Evolutionary conservation across 352 stramenopile genomes (phyloP), one percentile per base, ranked within the genome.

Genomic region (Chloridella minuta): DNA sequence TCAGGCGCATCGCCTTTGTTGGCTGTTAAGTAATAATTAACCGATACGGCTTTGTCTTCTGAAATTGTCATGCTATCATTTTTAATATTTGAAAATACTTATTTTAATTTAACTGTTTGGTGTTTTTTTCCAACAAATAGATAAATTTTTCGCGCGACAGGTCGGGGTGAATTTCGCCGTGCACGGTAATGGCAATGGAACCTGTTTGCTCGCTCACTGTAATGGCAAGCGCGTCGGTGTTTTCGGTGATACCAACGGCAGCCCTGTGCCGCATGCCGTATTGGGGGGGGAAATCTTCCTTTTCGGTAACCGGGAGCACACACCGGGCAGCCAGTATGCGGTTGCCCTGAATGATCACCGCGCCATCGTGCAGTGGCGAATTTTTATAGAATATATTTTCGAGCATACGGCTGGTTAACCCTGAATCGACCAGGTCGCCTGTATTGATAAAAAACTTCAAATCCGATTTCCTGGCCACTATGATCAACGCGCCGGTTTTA

Each of bases 371-470:
- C n/a, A 66, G n/a, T 10, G 40, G 40, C 10, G 40, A 66, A n/a
- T 66, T 66, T 66, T 66, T 66, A n/a, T 66, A 66, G 40, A 66
- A 66, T 18, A 66, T 66, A 66, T 66, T 66, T n/a, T 66, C 40
- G 10, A 66, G n/a, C 40, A 66, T 66, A n/a, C 40, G 40, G n/a
- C 40, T 66, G 40, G 10, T 66, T 66, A 66, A 66, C 10, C 40
- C 40, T n/a, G 40, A 66, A 66, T 66, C 40, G n/a, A 66, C 40
- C 40, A 18, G 40, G n/a, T 66, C 40, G n/a, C 40, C 40, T 18
- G 40, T 66, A n/a, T 10, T n/a, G n/a, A 66, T 66, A 66, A 66
- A 66, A 66, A 66, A 66, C n/a, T 66, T 66, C 10, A 66, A n/a
- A 66, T 66, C 40, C 10, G 40, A 66, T n/a, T 66, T 66, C n/a